A percentile compares a stretch with the other conserved stretches of the same genome.
Evolutionary conservation across 345 rosid genomes (phyloP).

Genomic region (Fremontodendron californicum): DNA sequence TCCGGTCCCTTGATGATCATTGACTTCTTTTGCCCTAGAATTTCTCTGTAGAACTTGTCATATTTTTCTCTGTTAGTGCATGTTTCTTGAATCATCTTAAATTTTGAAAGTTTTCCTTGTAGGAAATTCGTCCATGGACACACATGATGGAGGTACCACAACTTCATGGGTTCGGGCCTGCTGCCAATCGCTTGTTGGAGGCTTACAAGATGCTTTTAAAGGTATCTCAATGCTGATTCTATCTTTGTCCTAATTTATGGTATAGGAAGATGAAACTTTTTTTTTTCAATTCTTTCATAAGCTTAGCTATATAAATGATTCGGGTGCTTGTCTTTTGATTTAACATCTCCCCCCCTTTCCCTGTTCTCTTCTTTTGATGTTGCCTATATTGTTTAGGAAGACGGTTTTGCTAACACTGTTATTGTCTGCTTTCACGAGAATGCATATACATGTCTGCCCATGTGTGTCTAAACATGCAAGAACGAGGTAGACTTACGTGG

Average conservation of each 20-base stretch:
- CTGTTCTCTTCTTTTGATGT: background rate
- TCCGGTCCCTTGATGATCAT: too few relatives aligned
- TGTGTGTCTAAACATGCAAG: background rate
- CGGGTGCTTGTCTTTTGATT: background rate
- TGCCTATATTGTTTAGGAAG: background rate
- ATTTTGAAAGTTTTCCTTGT: conserved; percentile 5
- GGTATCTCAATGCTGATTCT: conserved; percentile 36
- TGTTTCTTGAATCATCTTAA: conserved; percentile 26
- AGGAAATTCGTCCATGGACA: conserved; percentile 99
- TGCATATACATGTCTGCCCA: background rate
- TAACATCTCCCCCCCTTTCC: background rate
- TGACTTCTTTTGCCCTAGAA: background rate
- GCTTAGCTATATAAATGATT: background rate
- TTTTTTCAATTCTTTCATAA: background rate
- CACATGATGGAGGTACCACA: conserved; percentile 99
- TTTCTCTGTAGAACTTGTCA: background rate
- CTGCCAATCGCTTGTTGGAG: conserved; percentile 93
- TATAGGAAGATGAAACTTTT: background rate
- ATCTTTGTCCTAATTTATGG: conserved; percentile 17
- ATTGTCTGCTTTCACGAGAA: background rate
- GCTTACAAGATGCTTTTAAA: conserved; percentile 97
- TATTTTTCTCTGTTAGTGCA: background rate
- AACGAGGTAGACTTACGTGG: background rate
- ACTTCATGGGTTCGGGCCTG: conserved; percentile 98
- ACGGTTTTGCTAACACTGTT: background rate